Evolutionary conservation across 129 eudicot species (phyloP).

Genomic region (Centaurea solstitialis): DNA sequence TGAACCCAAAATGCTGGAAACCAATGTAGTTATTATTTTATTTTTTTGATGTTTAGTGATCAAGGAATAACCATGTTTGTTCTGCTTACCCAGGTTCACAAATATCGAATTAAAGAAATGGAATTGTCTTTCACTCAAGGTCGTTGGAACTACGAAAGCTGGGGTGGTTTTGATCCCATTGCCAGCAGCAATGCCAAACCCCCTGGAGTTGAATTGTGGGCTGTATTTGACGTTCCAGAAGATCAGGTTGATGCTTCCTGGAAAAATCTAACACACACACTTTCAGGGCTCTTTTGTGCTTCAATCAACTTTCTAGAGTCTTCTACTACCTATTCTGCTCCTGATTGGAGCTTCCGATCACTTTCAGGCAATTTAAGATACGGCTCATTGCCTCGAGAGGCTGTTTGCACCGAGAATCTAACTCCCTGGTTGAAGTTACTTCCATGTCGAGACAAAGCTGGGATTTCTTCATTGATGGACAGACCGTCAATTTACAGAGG

Average conservation of each 20-base stretch:
- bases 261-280: conserved; percentile 94
- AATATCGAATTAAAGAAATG: conserved; percentile 80
- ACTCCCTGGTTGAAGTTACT: conserved; percentile 98
- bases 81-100: conserved; percentile 67
- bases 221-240: conserved; percentile 82
- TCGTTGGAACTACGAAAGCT: conserved; percentile 93
- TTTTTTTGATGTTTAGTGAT: background rate
- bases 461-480: conserved; percentile 82
- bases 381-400: conserved; percentile 93
- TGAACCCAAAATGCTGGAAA: conserved; percentile 19
- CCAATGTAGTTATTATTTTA: background rate
- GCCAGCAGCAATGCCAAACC: conserved; percentile 88
- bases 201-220: conserved; percentile 99
- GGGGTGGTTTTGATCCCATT: conserved; percentile 97
- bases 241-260: conserved; percentile 84
- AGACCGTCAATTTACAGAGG: conserved; percentile 94
- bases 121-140: conserved; percentile 98
- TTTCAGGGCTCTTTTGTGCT: conserved; percentile 98
- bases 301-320: conserved; percentile 92
- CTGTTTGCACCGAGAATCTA: conserved; percentile 97
- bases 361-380: conserved; percentile 74
- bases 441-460: conserved; percentile 96
- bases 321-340: conserved; percentile 84
- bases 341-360: conserved; percentile 74
- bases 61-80: conserved; percentile 12